These are phyloP conservation scores for Coprinopsis marcescibilis DNA, from an alignment of 768 basidiomycete species.

Conservation along the genomic window DNA sequence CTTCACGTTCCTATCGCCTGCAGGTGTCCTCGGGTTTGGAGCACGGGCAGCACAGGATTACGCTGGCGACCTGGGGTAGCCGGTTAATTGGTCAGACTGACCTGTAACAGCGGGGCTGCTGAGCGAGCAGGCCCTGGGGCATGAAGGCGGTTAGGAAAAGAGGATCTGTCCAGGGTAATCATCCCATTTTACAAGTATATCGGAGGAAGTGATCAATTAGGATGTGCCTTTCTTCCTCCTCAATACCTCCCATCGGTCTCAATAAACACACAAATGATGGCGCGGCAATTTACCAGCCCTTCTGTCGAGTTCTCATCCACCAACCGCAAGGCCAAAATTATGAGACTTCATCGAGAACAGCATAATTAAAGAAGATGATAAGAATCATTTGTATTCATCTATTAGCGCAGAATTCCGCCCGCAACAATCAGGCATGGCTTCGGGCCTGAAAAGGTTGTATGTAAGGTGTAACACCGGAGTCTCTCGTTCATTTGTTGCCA, in stretches of 20 bases:
- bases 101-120: not conserved
- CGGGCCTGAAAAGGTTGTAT: constrained; percentile 1
- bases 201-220: constrained; percentile 1
- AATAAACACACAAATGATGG: not conserved
- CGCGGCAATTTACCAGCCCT: not conserved
- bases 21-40: too few relatives aligned
- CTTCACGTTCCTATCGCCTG: too few relatives aligned
- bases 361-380: constrained; percentile 4
- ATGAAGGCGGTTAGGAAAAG: not conserved
- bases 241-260: not conserved
- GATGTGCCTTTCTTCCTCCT: constrained; percentile 1
- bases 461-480: not conserved
- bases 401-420: not conserved
- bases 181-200: not conserved
- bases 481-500: constrained; percentile 1
- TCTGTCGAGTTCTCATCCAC: not conserved
- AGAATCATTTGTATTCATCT: not conserved
- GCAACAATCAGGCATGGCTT: not conserved
- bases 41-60: constrained; percentile 2
- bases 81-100: not conserved
- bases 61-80: constrained; percentile 6
- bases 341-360: too few relatives aligned
- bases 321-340: too few relatives aligned
- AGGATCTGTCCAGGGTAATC: not conserved
- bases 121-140: not conserved